Evolutionary conservation across 306 rosid species (phyloP).

Genomic region (Bauhinia variegata): DNA sequence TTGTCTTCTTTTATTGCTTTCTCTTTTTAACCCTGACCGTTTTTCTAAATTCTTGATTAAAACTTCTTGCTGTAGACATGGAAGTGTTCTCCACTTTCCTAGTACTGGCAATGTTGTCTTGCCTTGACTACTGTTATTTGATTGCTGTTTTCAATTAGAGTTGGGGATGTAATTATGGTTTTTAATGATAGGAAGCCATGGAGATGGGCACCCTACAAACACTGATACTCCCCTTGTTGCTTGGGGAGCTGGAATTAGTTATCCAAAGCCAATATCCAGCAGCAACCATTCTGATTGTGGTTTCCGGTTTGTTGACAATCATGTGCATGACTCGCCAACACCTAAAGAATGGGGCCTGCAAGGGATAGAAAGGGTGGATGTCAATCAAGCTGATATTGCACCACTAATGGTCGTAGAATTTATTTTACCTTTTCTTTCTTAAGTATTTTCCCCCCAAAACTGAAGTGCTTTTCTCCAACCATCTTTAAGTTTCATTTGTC

Average conservation of each 20-base stretch:
- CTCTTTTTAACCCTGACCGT: background rate
- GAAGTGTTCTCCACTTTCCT: conserved; percentile 19
- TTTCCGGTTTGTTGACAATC: conserved; percentile 79
- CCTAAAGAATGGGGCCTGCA: conserved; percentile 84
- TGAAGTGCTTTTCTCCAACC: conserved; percentile 16
- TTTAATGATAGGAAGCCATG: conserved; percentile 74
- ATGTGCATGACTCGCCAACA: conserved; percentile 77
- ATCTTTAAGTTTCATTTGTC: conserved; percentile 38
- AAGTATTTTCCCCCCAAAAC: conserved; percentile 17
- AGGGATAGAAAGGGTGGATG: conserved; percentile 87
- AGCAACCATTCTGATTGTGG: conserved; percentile 73
- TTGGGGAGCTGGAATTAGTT: conserved; percentile 90
- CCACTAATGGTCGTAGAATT: conserved; percentile 75
- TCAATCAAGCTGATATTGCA: conserved; percentile 91
- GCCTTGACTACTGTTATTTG: conserved; percentile 2
- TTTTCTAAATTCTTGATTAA: conserved; percentile 13
- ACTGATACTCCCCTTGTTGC: conserved; percentile 95
- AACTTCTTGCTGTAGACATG: conserved; percentile 18
- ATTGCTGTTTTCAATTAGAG: conserved; percentile 23
- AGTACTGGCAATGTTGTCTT: conserved; percentile 21
- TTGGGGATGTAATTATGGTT: conserved; percentile 29
- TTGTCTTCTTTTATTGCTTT: conserved; percentile 13
- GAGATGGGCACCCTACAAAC: conserved; percentile 94
- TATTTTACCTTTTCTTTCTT: conserved; percentile 10
- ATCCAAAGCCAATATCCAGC: conserved; percentile 71